phyloP scores from a whole-genome alignment of 768 basidiomycete genomes.

The Naganishia friedmannii region DNA sequence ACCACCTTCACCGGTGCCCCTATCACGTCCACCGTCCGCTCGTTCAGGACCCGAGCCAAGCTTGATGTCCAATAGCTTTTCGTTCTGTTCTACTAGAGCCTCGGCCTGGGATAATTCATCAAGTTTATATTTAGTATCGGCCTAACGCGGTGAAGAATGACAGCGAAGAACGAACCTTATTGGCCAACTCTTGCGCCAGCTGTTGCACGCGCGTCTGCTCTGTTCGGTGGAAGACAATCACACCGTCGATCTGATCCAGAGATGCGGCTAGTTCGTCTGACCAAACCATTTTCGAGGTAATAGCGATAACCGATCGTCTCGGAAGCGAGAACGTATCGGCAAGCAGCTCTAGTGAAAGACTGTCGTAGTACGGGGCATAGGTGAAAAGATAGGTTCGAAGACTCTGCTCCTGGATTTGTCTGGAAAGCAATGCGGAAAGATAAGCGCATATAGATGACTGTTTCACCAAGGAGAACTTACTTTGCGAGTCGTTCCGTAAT shows the following conservation, averaged over 20 bases:
- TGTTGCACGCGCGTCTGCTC: conserved; percentile 85
- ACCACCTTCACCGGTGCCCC: conserved; percentile 65
- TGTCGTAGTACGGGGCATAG: conserved; percentile 89
- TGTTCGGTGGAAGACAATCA: conserved; percentile 88
- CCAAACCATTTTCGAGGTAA: conserved; percentile 99
- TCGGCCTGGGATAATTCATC: conserved; percentile 54
- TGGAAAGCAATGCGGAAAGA: conserved; percentile 50
- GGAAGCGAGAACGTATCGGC: conserved; percentile 84
- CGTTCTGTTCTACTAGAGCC: conserved; percentile 83
- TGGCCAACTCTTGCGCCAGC: conserved; percentile 81
- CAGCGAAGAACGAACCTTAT: conserved; percentile 56
- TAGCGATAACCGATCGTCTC: conserved; percentile 74
- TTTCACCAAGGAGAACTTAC: conserved; percentile 57
- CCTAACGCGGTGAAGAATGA: conserved; percentile 3
- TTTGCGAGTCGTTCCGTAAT: conserved; percentile 94
- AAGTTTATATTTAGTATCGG: neutral
- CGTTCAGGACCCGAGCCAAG: conserved; percentile 75
- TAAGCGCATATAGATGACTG: neutral
- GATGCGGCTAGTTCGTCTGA: conserved; percentile 86
- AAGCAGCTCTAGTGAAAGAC: conserved; percentile 80
- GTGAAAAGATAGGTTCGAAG: conserved; percentile 96
- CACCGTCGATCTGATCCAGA: conserved; percentile 82
- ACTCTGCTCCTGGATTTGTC: conserved; percentile 97
- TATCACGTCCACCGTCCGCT: conserved; percentile 59
- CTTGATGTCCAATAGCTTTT: conserved; percentile 80